phyloP scores from a whole-genome alignment of 352 stramenopile genomes.

The Pythium chondricola region DNA sequence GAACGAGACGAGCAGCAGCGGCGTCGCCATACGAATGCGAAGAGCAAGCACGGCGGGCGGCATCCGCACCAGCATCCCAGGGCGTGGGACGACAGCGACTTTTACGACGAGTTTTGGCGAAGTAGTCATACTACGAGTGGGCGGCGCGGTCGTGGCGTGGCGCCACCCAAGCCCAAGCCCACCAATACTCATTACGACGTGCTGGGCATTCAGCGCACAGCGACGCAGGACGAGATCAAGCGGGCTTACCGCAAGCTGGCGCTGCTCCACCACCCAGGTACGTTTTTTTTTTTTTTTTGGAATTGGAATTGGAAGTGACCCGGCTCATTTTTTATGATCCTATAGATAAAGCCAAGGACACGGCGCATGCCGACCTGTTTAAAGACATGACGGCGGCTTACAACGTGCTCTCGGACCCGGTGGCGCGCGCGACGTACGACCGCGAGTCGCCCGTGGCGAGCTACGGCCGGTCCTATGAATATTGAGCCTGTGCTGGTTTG shows the following conservation, averaged over 20 bases:
- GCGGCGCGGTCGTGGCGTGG: background rate
- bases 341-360: conserved; percentile 69
- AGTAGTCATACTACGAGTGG: conserved; percentile 10
- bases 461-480: conserved; percentile 48
- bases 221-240: conserved; percentile 72
- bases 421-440: conserved; percentile 59
- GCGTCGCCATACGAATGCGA: conserved; percentile 13
- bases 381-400: conserved; percentile 86
- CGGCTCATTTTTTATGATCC: background rate
- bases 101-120: conserved; percentile 43
- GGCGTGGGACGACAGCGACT: conserved; percentile 42
- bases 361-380: conserved; percentile 58
- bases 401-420: conserved; percentile 67
- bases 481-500: conserved; percentile 4
- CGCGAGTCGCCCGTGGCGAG: conserved; percentile 54
- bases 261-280: conserved; percentile 83
- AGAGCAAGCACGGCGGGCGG: conserved; percentile 31
- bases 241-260: conserved; percentile 88
- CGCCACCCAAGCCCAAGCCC: background rate
- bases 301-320: no score
- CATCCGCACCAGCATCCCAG: conserved; percentile 26
- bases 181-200: conserved; percentile 74
- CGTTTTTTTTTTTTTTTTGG: no score
- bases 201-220: conserved; percentile 47
- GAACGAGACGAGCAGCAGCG: conserved; percentile 40